These are phyloP conservation scores for Aurifilum marmelostoma DNA, from an alignment of 2,329 filamentous ascomycete species.

Conservation along the genomic window DNA sequence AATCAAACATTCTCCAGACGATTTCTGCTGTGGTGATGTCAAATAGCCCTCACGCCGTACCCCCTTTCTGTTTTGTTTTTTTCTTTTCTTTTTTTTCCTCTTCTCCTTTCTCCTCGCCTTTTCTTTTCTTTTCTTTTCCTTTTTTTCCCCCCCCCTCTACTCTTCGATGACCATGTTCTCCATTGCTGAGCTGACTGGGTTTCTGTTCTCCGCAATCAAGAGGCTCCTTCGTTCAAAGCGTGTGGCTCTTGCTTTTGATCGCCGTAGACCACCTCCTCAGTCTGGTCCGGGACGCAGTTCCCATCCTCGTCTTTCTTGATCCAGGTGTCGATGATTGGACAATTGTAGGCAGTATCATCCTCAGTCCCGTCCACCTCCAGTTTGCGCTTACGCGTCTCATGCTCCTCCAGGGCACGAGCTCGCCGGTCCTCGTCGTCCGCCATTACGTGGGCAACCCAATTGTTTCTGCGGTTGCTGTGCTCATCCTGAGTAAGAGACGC, in stretches of 20 bases:
- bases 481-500: not conserved
- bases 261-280: not conserved
- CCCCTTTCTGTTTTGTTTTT: not conserved
- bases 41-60: not conserved
- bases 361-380: not conserved
- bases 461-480: not conserved
- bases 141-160: no score
- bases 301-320: constrained; percentile 1
- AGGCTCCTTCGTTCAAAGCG: not conserved
- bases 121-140: no score
- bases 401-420: not conserved
- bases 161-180: not conserved
- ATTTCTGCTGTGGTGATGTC: not conserved
- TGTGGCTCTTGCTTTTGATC: not conserved
- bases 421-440: not conserved
- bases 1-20: not conserved
- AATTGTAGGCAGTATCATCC: not conserved
- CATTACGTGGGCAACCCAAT: not conserved
- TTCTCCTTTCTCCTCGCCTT: not conserved
- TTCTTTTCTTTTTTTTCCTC: not conserved
- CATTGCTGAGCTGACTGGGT: no score
- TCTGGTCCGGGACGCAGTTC: not conserved
- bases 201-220: not conserved
- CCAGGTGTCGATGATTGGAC: constrained; percentile 7
- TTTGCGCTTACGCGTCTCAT: not conserved